Base-by-base conservation (phyloP, 306 rosid species). In the Oxytropis ochrocephala region DNA sequence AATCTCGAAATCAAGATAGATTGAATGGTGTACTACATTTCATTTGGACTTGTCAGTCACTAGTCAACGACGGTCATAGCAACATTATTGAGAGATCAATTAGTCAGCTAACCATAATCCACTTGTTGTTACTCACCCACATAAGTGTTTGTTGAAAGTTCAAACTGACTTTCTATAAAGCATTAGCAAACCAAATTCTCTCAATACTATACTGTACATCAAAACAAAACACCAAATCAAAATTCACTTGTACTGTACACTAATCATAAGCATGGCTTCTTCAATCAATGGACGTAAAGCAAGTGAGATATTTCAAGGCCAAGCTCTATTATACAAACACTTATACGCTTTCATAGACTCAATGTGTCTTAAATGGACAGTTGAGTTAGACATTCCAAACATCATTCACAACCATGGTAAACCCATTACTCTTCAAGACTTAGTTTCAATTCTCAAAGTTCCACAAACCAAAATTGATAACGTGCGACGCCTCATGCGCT, bases 371-470 rank as follows among this genome's bases (percentile, higher is more conserved):
- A 78, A 78, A 39, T 79, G 80, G 59, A 77, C 46, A 0, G 8
- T 86, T 70, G 64, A 83, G 60, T 51, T 71, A 13, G 7, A 16
- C 64, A 56, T 78, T 46, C 74, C 82, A 64, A 33, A 27, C 46
- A 77, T 70, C 35, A 77, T 77, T 18, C 67, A 77, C 73, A 75
- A 7, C 11, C 73, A 70, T 44, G 77, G 81, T 44, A 38, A 80
- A 53, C 87, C 91, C 1, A 72, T 83, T 11, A 70, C 81, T 18
- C 81, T 81, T 8, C 32, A 63, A 0, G 44, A 81, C 5, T 66
- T 86, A 70, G 76, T 67, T 46, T 67, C 81, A n/a, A 74, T 64
- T 7, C 80, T 86, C 14, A 50, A 83, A 3, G 24, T 83, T 64
- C 78, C 70, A 41, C 75, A 54, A 0, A 5, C 75, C 7, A 86